Base-by-base conservation (phyloP, 306 rosid species). In the Abrus pulchellus region DNA sequence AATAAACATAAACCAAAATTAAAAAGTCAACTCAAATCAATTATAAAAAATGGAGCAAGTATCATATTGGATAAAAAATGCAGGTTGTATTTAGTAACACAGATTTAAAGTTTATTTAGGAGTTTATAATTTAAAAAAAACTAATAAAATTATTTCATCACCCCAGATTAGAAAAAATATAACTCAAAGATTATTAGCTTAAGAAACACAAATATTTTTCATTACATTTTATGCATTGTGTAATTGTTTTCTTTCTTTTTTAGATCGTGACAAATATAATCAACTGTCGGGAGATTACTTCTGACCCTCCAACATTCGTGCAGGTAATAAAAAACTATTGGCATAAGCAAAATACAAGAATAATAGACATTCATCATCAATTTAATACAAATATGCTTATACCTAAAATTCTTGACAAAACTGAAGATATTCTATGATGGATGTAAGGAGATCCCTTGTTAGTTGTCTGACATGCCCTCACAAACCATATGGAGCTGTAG, bases 401-500 rank as follows among this genome's bases (percentile, higher is more conserved):
- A 60, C 90, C 92, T 52, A 69, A 84, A 71, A 90, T 92, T 60
- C 83, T 90, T 48, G 80, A 70, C 85, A 61, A 72, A 69, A 84
- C 92, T 57, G 50, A 84, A 11, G 87, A 65, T 84, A 61, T 76
- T 85, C 36, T 85, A 76, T 68, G 90, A 84, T 40, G 55, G 74
- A 76, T 56, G 88, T 12, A 72, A 88, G 76, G 90, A 74, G 74
- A 92, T 90, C 20, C 84, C 94, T 72, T 87, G 90, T 82, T 84
- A 20, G 20, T 20, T 20, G 20, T 20, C 20, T 92, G 56, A 86
- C 83, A 62, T 92, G 91, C 60, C 93, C 89, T 30, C 85, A 87
- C 63, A 90, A 87, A 78, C 97, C 94, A n/a, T 89, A 92, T 73
- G 92, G 91, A 45, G 83, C 94, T 76, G 82, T 92, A 92, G 11